Base-by-base conservation (phyloP, 1,139 yeast genomes). In the Scheffersomyces segobiensis region DNA sequence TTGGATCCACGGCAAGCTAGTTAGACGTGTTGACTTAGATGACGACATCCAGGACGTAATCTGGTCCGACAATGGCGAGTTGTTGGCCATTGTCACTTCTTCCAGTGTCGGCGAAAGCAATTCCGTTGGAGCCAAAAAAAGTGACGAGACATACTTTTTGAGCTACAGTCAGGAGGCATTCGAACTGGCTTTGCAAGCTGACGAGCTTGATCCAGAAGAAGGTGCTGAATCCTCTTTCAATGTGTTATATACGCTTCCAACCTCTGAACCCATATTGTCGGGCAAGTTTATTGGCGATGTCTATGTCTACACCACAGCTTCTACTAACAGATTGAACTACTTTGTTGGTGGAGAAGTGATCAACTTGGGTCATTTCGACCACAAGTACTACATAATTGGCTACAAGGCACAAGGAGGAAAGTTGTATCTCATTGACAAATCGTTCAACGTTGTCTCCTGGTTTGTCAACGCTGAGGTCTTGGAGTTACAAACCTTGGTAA, bases 211-310 rank as follows among this genome's bases (percentile, higher is more conserved):
- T 67, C 86, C 88, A 17, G 96, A 91, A 69, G 97, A 92, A 71
- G 98, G 97, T 63, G 91, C 90, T 50, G 97, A 89, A 69, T 87
- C 84, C 52, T 85, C 96, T 12, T 92, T 96, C 73, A 96, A 91
- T 61, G 96, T 93, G 39, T 79, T 91, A 59, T 86, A 87, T 69
- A 97, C 96, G 62, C 84, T 93, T 62, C 86, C 87, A 58, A 77
- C 82, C 18, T 69, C 81, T 5, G 99, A 95, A 71, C 78, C 88
- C 42, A 86, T 95, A 50, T 86, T 91, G 61, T 89, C 97, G 21
- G 98, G 98, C 68, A 88, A 88, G 72, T 95, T 98, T 91, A 92
- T 93, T 67, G 99, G 99, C 65, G 98, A 95, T 77, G 98, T 96
- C 52, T 93, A 93, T 72, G 86, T 95, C 57, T 95, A 89, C 79